Base-by-base conservation (phyloP, 305 asterid species). In the Fraxinus velutina region DNA sequence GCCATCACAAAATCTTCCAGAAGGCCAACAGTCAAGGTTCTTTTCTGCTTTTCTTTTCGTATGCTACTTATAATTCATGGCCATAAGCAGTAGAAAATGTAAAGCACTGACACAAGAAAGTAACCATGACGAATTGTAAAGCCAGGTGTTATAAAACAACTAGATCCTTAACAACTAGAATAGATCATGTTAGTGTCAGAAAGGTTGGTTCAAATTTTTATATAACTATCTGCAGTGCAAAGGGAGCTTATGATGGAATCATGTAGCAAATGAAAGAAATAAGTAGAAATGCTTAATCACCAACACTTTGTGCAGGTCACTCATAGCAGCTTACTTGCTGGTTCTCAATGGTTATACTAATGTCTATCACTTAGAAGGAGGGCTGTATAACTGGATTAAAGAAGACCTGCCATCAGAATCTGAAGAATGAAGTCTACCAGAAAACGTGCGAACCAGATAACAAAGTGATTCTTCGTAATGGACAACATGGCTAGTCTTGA, bases 301-400 rank as follows among this genome's bases (percentile, higher is more conserved):
- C 64, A 42, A 76, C 81, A 72, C 80, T 57, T 73, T 44, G 37
- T 92, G 93, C 90, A 95, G 98, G 92, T 93, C 97, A 75, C 90
- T 95, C 8, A 95, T 95, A 87, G 99, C 99, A 78, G 98, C 99
- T 82, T 95, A 93, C 83, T 79, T 95, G 92, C 90, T 95, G 81
- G 95, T 91, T 80, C 93, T 95, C 76, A 92, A 95, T 80, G 99
- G 98, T 64, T 95, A 90, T 78, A 86, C 73, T n/a, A 91, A 95
- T 80, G 97, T 93, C 66, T 92, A 36, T 82, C 97, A 93, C 90
- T 86, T 95, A 90, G 97, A 95, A 71, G 98, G 98, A 82, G 99
- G 99, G 80, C 83, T 91, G 9, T 91, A 90, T 82, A 88, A 80
- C 83, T 95, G 98, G 99, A 79, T 81, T 72, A 95, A 93, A 86